Percentiles rank a stretch among this genome's conserved stretches.
Evolutionary conservation across 352 stramenopile genomes (phyloP).

Genomic region (Phytophthora sp.): DNA sequence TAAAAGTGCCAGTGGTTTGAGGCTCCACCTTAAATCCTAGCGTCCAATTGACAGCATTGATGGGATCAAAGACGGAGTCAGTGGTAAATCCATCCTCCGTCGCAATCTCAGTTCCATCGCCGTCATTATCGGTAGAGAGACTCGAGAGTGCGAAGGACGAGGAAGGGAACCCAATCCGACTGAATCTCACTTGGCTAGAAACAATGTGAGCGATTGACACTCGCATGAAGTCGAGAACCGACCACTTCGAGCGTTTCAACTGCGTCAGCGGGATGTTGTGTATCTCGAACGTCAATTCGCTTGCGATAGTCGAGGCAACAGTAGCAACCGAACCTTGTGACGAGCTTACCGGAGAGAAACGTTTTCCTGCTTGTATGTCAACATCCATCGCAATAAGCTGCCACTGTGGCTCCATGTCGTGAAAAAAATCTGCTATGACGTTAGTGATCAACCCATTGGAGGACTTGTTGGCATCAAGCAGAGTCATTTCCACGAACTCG

Average conservation of each 20-base stretch:
- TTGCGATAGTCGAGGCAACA: neutral
- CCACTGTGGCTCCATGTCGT: slow-evolving; percentile 20
- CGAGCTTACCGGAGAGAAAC: slow-evolving; percentile 6
- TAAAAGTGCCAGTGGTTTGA: neutral
- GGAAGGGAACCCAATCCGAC: slow-evolving; percentile 12
- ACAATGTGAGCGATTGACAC: neutral
- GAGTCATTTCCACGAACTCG: neutral
- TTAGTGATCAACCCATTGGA: neutral
- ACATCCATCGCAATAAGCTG: slow-evolving; percentile 25
- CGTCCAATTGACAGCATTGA: slow-evolving; percentile 28
- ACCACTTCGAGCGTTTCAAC: slow-evolving; percentile 26
- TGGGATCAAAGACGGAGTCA: slow-evolving; percentile 11
- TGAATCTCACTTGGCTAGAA: slow-evolving; percentile 7
- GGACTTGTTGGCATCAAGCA: neutral
- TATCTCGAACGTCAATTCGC: slow-evolving; percentile 17
- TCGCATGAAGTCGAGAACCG: slow-evolving; percentile 22
- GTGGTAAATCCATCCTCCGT: slow-evolving; percentile 5
- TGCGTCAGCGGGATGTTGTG: slow-evolving; percentile 15
- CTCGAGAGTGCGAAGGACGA: slow-evolving; percentile 2
- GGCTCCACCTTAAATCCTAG: slow-evolving; percentile 20
- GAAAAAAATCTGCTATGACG: slow-evolving; percentile 5
- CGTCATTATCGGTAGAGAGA: slow-evolving; percentile 15
- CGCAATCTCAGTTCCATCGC: neutral
- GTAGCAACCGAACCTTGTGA: too few species aligned
- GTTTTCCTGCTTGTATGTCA: slow-evolving; percentile 4